A percentile compares a stretch with the other conserved stretches of the same genome.
phyloP scores from a whole-genome alignment of 306 rosid genomes.

The Senna siamea region DNA sequence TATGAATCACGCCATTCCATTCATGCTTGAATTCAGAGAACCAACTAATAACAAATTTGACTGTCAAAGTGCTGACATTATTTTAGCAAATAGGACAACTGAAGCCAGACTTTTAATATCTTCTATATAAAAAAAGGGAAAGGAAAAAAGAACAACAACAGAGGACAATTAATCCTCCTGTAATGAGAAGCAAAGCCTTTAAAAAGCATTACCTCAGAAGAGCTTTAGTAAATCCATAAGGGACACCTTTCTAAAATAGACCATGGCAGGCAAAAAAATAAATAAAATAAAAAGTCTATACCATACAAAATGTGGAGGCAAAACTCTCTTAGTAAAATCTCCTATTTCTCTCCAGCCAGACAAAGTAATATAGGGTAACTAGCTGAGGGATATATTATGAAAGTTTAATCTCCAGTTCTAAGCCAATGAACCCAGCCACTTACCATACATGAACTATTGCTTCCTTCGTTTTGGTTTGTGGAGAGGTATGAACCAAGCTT shows the following conservation, averaged over 20 bases:
- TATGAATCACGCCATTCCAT: conserved; percentile 25
- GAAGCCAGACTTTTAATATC: background rate
- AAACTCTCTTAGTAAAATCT: background rate
- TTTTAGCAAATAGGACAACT: conserved; percentile 4
- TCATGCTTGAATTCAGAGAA: conserved; percentile 18
- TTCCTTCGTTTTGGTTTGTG: conserved; percentile 83
- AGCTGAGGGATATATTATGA: conserved; percentile 15
- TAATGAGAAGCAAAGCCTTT: background rate
- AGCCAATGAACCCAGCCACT: conserved; percentile 45
- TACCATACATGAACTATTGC: conserved; percentile 78
- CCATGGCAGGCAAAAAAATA: background rate
- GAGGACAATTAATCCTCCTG: background rate
- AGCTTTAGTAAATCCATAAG: background rate
- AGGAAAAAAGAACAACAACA: background rate
- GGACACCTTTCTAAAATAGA: background rate
- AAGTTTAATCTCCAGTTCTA: conserved; percentile 30
- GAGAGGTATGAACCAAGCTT: conserved; percentile 75
- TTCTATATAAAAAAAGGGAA: background rate
- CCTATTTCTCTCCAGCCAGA: background rate
- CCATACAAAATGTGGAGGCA: background rate
- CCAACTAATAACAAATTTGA: background rate
- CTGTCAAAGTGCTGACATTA: background rate
- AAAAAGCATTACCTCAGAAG: background rate
- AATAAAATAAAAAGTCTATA: background rate
- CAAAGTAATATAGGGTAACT: background rate